A percentile compares a stretch with the other conserved stretches of the same genome.
Conservation (phyloP, 23 red algal genomes). For the Cyanidioschyzon merolae region DNA sequence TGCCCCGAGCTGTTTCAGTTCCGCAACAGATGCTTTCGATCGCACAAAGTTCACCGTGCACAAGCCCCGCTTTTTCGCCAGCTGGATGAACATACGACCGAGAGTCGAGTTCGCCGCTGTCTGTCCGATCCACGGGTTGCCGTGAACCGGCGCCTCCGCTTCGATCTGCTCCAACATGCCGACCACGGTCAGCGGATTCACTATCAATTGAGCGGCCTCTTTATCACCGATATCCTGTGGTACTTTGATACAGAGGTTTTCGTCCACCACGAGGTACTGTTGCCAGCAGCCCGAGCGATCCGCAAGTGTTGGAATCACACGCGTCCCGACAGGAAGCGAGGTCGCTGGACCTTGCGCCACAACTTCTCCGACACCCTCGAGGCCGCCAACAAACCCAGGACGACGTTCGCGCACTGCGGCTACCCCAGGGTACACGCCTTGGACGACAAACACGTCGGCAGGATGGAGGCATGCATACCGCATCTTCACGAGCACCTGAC, state of each 20-base stretch:
- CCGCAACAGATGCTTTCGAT: neutral
- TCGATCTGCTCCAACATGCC: constrained; percentile 21
- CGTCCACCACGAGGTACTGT: constrained; percentile 25
- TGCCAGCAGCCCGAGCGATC: constrained; percentile 22
- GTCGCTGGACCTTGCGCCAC: constrained; percentile 20
- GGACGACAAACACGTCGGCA: constrained; percentile 22
- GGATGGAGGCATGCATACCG: constrained; percentile 16
- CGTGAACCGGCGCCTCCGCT: neutral
- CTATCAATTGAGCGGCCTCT: constrained; percentile 23
- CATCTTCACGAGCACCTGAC: constrained; percentile 26
- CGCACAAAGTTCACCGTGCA: constrained; percentile 23
- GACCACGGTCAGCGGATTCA: constrained; percentile 29
- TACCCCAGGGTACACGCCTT: constrained; percentile 26
- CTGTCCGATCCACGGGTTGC: constrained; percentile 27
- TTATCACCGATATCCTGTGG: constrained; percentile 21
- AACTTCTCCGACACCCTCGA: constrained; percentile 25
- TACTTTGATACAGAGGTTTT: constrained; percentile 5
- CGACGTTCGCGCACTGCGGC: constrained; percentile 3
- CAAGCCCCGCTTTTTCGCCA: constrained; percentile 2
- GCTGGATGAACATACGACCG: constrained; percentile 17
- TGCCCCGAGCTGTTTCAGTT: constrained; percentile 19
- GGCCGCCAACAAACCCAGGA: constrained; percentile 24
- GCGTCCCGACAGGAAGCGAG: constrained; percentile 7
- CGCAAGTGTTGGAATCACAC: constrained; percentile 16
- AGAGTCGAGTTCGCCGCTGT: constrained; percentile 32